These are phyloP conservation scores for Breviolum minutum DNA, from an alignment of 73 alveolate genomes.

Conservation along the genomic window DNA sequence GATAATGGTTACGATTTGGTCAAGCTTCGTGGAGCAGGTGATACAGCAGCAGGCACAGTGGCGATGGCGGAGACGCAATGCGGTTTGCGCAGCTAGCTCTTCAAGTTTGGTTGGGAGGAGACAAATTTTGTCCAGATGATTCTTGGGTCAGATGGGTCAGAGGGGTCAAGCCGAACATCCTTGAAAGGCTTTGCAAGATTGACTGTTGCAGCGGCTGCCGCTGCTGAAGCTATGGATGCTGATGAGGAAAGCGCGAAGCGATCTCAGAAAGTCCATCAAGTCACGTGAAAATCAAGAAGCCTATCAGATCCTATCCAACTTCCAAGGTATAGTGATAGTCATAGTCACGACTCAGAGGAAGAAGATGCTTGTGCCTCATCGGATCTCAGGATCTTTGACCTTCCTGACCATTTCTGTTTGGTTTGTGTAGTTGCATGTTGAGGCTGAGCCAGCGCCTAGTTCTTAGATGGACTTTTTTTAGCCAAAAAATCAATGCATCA, in stretches of 20 bases:
- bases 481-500: not conserved
- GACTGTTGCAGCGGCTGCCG: conserved; percentile 87
- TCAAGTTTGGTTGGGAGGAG: no score
- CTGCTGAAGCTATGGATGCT: conserved; percentile 92
- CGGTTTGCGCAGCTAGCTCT: no score
- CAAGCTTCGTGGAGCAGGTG: conserved; percentile 77
- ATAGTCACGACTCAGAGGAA: not conserved
- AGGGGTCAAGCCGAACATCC: no score
- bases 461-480: not conserved
- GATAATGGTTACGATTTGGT: conserved; percentile 78
- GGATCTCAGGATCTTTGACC: not conserved
- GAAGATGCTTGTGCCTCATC: not conserved
- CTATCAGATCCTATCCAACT: no score
- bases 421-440: not conserved
- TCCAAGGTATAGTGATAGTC: no score
- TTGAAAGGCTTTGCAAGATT: conserved; percentile 32
- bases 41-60: conserved; percentile 33
- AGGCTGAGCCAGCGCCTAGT: conserved; percentile 17
- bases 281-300: no score
- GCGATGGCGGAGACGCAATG: not conserved
- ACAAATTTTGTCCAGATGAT: no score
- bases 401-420: not conserved
- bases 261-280: no score
- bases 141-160: no score
- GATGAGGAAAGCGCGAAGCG: not conserved